Conservation (phyloP, 768 basidiomycete genomes). For the Amyloporia xantha region DNA sequence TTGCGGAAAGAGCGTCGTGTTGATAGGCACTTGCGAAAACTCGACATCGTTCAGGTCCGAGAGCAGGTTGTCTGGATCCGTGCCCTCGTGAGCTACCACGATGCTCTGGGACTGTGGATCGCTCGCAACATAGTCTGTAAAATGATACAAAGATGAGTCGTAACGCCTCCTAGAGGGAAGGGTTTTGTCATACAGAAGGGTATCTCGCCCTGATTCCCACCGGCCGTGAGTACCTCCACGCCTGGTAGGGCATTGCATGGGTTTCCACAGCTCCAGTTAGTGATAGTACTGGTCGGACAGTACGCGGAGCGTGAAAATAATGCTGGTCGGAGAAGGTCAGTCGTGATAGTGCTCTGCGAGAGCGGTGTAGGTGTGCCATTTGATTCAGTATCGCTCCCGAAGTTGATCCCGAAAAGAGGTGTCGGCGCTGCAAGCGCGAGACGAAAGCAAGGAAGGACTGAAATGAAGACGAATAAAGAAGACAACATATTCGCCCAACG, state of each 20-base stretch:
- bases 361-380: constrained; percentile 7
- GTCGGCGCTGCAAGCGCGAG: constrained; percentile 13
- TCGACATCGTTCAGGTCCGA: constrained; percentile 21
- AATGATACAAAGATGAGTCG: constrained; percentile 7
- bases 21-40: constrained; percentile 19
- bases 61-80: constrained; percentile 23
- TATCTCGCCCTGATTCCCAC: constrained; percentile 14
- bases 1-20: constrained; percentile 35
- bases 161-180: constrained; percentile 12
- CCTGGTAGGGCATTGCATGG: constrained; percentile 20
- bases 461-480: constrained; percentile 7
- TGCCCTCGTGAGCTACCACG: constrained; percentile 34
- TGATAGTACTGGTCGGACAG: background rate
- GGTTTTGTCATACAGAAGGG: background rate
- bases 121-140: constrained; percentile 20
- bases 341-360: constrained; percentile 16
- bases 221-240: constrained; percentile 18
- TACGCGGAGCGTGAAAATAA: constrained; percentile 19
- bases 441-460: too few species aligned
- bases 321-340: constrained; percentile 17
- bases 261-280: constrained; percentile 19
- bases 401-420: constrained; percentile 18
- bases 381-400: constrained; percentile 8
- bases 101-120: constrained; percentile 30
- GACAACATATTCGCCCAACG: too few species aligned